Evolutionary conservation across 805 yeast genomes (phyloP), one percentile per base, ranked within the genome.

Genomic region (Candida germanica): DNA sequence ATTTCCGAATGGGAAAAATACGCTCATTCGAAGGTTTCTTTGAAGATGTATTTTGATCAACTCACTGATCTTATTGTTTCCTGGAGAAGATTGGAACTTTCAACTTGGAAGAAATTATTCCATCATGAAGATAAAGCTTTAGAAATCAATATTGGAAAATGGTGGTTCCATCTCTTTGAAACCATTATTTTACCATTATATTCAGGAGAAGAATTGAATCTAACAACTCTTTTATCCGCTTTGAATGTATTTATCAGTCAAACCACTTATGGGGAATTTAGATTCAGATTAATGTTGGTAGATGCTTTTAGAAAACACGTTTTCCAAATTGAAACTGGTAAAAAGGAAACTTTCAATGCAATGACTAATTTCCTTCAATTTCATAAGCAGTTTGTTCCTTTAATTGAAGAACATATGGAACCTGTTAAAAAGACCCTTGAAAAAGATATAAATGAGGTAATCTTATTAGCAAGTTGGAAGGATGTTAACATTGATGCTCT

Each of bases 161-260:
- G 95, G 93, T 91, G 96, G 95, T 93, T 81, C 63, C 79, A 88
- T 53, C 65, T 93, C 32, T 93, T 82, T 53, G 98, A 93, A 54
- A 77, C 80, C 7, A 72, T 88, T n/a, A 63, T 84, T 25, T 53
- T 81, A 11, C 79, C 80, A 4, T 50, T 62, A 5, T 58, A 78
- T 6, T 56, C 65, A 11, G 65, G 59, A 8, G 71, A 64, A 9
- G 46, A 40, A 3, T 35, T 36, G 8, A 48, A 45, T 6, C 44
- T 39, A 11, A 26, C 38, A 1, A 37, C 34, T 14, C 50, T 50
- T 24, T 45, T 66, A 58, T 37, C 80, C 2, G 84, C 93, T 0
- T 63, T 93, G 43, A 84, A 83, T 43, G 50, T 84, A 2, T 91
- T 87, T 56, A 61, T 93, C 49, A 79, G 89, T 31, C 82, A 83